Evolutionary conservation across 169 alveolate species (phyloP).

Genomic region (Plasmodium billcollinsi): DNA sequence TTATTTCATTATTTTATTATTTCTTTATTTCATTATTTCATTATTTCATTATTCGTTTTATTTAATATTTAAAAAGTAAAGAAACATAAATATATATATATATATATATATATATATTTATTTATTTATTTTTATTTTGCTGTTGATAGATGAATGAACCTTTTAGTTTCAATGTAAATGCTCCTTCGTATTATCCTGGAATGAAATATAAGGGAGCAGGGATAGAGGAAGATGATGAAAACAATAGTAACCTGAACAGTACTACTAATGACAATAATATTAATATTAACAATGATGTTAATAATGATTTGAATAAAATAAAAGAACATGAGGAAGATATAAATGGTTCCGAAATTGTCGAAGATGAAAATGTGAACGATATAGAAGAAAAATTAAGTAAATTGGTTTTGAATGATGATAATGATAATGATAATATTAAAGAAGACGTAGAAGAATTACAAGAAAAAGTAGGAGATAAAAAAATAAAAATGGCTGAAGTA

Average conservation of each 20-base stretch:
- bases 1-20: too few relatives aligned
- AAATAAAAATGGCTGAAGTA: conserved; percentile 79
- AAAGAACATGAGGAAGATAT: conserved; percentile 12
- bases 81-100: too few relatives aligned
- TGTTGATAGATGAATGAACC: conserved; percentile 64
- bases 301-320: conserved; percentile 9
- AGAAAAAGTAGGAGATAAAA: conserved; percentile 26
- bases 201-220: conserved; percentile 23
- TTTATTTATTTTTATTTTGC: not conserved
- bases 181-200: conserved; percentile 73
- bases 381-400: conserved; percentile 1
- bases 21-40: not conserved
- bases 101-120: not conserved
- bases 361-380: conserved; percentile 6
- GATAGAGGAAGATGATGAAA: not conserved
- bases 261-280: not conserved
- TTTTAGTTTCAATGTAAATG: conserved; percentile 57
- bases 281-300: not conserved
- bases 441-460: conserved; percentile 24
- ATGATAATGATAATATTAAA: conserved; percentile 4
- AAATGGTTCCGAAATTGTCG: not conserved
- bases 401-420: not conserved
- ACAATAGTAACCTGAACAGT: not conserved
- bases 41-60: not conserved
- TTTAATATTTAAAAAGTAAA: too few relatives aligned